Base-by-base conservation (phyloP, 139 green algal genomes). In the Coelastrella sp. region DNA sequence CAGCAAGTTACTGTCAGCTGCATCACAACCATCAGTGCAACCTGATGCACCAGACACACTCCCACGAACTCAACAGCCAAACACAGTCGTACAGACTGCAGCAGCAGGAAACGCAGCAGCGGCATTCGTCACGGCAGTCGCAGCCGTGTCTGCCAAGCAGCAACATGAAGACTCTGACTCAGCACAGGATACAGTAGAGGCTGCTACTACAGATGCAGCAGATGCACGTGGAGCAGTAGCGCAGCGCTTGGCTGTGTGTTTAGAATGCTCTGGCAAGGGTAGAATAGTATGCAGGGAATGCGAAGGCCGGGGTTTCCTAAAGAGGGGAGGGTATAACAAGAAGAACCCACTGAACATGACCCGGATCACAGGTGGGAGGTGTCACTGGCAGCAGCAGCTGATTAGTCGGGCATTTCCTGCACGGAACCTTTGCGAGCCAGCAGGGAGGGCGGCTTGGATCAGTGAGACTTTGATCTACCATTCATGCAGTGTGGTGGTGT, bases 281-380 rank as follows among this genome's bases (percentile, higher is more conserved):
- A 61, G 86, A 3, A 64, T 85, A 3, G 11, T 73, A n/a, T 90
- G 86, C 86, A 85, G 65, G 20, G 77, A 91, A 14, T 91, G 87
- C n/a, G 47, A 80, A 0, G 87, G 87, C 19, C 10, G 20, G 6
- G 87, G 87, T 23, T 68, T 76, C 60, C 54, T 91, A 4, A 80
- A 58, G 65, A 47, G 87, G 3, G 87, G 87, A 19, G 87, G 87
- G 47, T 91, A 91, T 78, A 68, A 59, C 4, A 80, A 80, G 54
- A 73, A 73, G 17, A 91, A 91, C 56, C 77, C 75, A 0, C 75
- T 91, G n/a, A 83, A 90, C 75, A 83, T 90, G 60, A 65, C 6
- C 22, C 71, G 75, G 5, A 61, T 85, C 14, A 23, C 19, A 84
- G 86, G 86, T 90, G 10, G 13, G 56, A 57, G 54, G 2, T 17